These are phyloP conservation scores for Dentipellis fragilis DNA, from an alignment of 768 basidiomycete species.

Conservation along the genomic window DNA sequence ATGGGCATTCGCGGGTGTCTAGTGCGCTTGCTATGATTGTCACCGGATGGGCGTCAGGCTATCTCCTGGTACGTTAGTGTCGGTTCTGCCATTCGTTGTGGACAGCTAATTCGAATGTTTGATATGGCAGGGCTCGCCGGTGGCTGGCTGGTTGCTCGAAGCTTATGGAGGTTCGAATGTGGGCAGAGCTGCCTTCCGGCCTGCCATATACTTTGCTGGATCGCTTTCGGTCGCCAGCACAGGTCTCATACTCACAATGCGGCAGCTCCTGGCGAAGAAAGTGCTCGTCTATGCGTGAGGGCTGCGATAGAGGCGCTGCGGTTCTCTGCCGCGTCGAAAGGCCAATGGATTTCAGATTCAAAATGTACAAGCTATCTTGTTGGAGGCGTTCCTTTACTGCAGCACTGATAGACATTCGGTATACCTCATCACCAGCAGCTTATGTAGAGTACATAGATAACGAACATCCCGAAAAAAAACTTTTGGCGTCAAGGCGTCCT, in stretches of 20 bases:
- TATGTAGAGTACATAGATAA: no score
- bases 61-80: constrained; percentile 11
- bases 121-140: constrained; percentile 19
- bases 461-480: no score
- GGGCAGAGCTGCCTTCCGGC: constrained; percentile 17
- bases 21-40: constrained; percentile 23
- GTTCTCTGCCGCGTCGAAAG: no score
- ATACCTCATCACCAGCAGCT: no score
- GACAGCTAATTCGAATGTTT: not conserved
- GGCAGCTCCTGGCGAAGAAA: not conserved
- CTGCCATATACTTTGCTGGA: constrained; percentile 22
- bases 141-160: constrained; percentile 21
- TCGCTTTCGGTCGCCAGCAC: constrained; percentile 19
- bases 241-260: constrained; percentile 12
- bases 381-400: no score
- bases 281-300: not conserved
- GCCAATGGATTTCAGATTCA: no score
- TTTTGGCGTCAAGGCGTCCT: no score
- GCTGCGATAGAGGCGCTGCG: not conserved
- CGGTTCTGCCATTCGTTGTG: not conserved
- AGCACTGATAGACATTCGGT: no score
- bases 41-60: constrained; percentile 21
- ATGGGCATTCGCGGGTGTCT: constrained; percentile 17
- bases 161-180: constrained; percentile 16
- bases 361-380: no score